These are phyloP conservation scores for Calvatia gigantea DNA, from an alignment of 768 basidiomycete species.

Conservation along the genomic window DNA sequence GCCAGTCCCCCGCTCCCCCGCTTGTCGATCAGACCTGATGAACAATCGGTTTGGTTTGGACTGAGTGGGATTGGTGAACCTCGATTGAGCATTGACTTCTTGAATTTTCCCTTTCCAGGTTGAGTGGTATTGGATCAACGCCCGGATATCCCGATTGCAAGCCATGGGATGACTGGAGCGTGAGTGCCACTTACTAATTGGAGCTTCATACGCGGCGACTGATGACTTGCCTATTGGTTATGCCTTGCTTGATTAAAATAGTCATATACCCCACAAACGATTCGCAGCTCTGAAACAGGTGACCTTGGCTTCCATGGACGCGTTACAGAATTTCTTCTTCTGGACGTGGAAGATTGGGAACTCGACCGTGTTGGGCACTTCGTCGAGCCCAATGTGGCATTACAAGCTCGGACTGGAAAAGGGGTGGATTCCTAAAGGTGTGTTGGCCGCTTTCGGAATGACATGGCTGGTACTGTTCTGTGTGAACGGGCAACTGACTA, in stretches of 20 bases:
- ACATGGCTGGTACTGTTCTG: not conserved
- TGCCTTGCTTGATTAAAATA: slow-evolving; percentile 19
- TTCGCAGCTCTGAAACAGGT: slow-evolving; percentile 60
- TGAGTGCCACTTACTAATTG: slow-evolving; percentile 21
- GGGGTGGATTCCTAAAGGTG: slow-evolving; percentile 84
- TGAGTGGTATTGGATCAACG: slow-evolving; percentile 42
- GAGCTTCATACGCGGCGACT: not conserved
- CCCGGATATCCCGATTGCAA: slow-evolving; percentile 32
- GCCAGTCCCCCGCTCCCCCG: slow-evolving; percentile 19
- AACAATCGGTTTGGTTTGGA: slow-evolving; percentile 8
- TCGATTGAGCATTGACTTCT: slow-evolving; percentile 12
- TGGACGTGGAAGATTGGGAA: slow-evolving; percentile 97
- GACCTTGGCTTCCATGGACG: slow-evolving; percentile 81
- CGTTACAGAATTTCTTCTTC: slow-evolving; percentile 91
- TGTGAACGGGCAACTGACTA: not conserved
- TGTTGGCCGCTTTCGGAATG: not conserved
- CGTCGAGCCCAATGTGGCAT: slow-evolving; percentile 80
- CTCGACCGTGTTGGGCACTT: slow-evolving; percentile 63
- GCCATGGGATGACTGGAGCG: slow-evolving; percentile 42
- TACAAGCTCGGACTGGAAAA: slow-evolving; percentile 82
- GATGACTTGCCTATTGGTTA: slow-evolving; percentile 7
- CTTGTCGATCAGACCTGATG: slow-evolving; percentile 9
- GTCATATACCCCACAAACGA: slow-evolving; percentile 55
- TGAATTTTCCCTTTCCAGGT: slow-evolving; percentile 27
- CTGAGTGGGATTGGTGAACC: slow-evolving; percentile 13